A percentile compares a stretch with the other conserved stretches of the same genome.
Evolutionary conservation across 2,329 filamentous ascomycete species (phyloP).

Genomic region (Pseudocercospora crystallina): DNA sequence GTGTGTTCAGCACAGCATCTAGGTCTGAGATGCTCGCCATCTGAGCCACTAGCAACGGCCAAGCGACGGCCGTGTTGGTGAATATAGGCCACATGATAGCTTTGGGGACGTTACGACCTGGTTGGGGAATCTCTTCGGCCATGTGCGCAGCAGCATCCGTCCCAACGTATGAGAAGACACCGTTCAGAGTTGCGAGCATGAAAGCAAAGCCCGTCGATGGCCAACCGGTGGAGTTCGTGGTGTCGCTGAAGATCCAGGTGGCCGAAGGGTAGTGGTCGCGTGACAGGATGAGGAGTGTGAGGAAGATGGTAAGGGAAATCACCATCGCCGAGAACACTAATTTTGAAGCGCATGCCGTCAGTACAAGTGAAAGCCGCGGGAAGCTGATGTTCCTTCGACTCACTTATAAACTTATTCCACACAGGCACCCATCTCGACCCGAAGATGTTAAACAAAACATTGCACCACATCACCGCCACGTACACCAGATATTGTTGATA

Average conservation of each 20-base stretch:
- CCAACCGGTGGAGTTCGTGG: not conserved
- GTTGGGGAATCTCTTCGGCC: slow-evolving; percentile 32
- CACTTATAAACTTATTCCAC: too few species aligned
- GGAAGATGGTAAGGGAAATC: too few species aligned
- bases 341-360: too few species aligned
- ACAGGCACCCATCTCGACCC: too few species aligned
- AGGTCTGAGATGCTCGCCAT: slow-evolving; percentile 20
- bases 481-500: too few species aligned
- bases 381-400: too few species aligned
- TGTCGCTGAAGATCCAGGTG: not conserved
- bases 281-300: not conserved
- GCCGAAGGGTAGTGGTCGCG: not conserved
- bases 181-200: not conserved
- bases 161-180: not conserved
- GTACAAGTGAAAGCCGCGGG: too few species aligned
- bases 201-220: not conserved
- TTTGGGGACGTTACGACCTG: slow-evolving; percentile 42
- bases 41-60: slow-evolving; percentile 40
- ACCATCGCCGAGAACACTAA: too few species aligned
- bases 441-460: too few species aligned
- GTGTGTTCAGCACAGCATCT: slow-evolving; percentile 8
- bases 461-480: too few species aligned
- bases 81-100: slow-evolving; percentile 41
- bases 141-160: too few species aligned
- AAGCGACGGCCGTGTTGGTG: slow-evolving; percentile 38